Conservation (phyloP, 352 stramenopile species). For the Globisporangium takayamanum region DNA sequence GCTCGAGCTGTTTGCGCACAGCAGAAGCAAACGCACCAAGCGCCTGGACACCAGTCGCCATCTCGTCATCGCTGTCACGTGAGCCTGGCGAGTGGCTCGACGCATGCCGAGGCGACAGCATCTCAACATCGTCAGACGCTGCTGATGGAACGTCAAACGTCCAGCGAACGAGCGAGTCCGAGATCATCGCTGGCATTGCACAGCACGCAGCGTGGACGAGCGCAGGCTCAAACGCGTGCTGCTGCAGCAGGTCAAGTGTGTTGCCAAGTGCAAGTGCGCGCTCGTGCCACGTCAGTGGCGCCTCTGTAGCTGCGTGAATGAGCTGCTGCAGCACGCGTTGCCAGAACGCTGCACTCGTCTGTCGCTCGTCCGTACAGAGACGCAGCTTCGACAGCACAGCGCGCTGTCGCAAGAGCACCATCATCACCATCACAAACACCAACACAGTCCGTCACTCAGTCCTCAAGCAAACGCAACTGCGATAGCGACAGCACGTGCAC, state of each 20-base stretch:
- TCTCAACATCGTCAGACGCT: conserved; percentile 18
- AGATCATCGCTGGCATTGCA: conserved; percentile 24
- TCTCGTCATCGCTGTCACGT: neutral
- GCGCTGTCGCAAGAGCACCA: neutral
- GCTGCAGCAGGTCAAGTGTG: conserved; percentile 23
- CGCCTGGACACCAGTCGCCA: neutral
- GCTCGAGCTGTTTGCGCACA: conserved; percentile 14
- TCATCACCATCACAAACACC: neutral
- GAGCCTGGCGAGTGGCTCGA: neutral
- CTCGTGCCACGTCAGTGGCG: conserved; percentile 21
- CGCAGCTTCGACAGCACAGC: conserved; percentile 6
- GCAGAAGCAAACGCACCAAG: conserved; percentile 4
- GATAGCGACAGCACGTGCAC: neutral
- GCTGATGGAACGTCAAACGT: conserved; percentile 21
- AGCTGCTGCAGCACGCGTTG: conserved; percentile 13
- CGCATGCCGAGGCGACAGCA: conserved; percentile 7
- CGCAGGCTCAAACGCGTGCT: conserved; percentile 19
- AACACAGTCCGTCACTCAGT: neutral
- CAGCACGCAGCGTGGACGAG: conserved; percentile 17
- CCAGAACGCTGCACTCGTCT: conserved; percentile 5
- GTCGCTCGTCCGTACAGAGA: neutral
- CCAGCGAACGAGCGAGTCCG: conserved; percentile 27
- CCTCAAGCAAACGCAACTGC: neutral
- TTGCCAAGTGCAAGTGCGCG: conserved; percentile 29
- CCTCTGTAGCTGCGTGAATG: conserved; percentile 5